A percentile compares a stretch with the other conserved stretches of the same genome.
phyloP scores from a whole-genome alignment of 1,284 basidiomycete species.

The Cryptococcus wingfieldii region DNA sequence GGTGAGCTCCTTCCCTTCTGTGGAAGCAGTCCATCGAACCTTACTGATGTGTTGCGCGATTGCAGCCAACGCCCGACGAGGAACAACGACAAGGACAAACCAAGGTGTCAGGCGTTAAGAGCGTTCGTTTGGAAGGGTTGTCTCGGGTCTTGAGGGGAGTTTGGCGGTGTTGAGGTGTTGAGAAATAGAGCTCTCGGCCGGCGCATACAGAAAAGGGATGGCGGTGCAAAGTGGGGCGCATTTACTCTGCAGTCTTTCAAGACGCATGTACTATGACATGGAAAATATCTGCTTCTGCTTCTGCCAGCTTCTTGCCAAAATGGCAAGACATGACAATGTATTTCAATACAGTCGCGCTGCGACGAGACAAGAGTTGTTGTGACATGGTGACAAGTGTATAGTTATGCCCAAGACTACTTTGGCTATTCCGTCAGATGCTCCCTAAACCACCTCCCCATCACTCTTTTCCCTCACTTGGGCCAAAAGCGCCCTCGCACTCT shows the following conservation, averaged over 20 bases:
- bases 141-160: neutral
- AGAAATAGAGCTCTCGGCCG: neutral
- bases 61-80: constrained; percentile 46
- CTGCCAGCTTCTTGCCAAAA: too few species aligned
- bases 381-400: too few species aligned
- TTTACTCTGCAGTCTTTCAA: neutral
- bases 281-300: neutral
- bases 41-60: constrained; percentile 7
- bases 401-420: neutral
- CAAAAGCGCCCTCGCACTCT: constrained; percentile 39
- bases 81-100: constrained; percentile 40
- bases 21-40: neutral
- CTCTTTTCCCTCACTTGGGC: constrained; percentile 26
- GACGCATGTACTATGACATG: neutral
- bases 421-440: neutral
- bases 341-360: too few species aligned
- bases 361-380: too few species aligned
- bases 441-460: neutral
- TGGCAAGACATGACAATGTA: too few species aligned
- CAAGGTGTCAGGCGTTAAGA: constrained; percentile 48
- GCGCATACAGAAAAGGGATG: neutral
- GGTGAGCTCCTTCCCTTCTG: constrained; percentile 26
- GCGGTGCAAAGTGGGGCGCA: neutral
- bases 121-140: neutral
- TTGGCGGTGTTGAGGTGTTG: neutral